Base-by-base conservation (phyloP, 2,329 filamentous ascomycete genomes). In the Sclerotinia glacialis region DNA sequence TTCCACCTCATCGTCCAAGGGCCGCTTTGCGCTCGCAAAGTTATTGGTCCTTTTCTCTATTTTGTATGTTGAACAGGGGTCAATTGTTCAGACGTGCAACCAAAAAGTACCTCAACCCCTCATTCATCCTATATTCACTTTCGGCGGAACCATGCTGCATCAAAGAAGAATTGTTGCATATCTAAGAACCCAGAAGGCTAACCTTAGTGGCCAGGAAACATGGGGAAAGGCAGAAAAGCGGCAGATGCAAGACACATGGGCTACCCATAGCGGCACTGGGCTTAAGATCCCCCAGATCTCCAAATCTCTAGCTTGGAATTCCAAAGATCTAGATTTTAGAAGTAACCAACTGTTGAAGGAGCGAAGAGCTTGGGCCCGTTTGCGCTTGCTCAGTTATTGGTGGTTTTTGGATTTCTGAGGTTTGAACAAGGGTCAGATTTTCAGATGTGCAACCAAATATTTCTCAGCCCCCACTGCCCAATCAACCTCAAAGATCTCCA, bases 381-480 rank as follows among this genome's bases (percentile, higher is more conserved):
- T 60, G 42, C 56, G 56, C 56, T 60, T 21, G 28, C 28, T 1
- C 12, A 37, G 12, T 16, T 11, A 47, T 23, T 60, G 56, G 28
- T 34, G 2, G 1, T 21, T 34, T 46, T 37, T 11, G 21, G 0
- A 4, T 34, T 60, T 34, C 8, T 47, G 28, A n/a, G 3, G 1
- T 6, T 44, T 59, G 26, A 46, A 46, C 42, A 44, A 31, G 21
- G 7, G 18, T 59, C 18, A 14, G 21, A 34, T 31, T 31, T 28
- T 31, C 40, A 59, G 56, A 59, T 31, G 7, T 59, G 56, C 56
- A 59, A 59, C 55, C 42, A 47, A 59, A 34, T 34, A 34, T 8
- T 46, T 47, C n/a, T 34, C 56, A 34, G 23, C 21, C 7, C 42
- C 28, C 21, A 34, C 12, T 11, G 14, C 6, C 42, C 56, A 23